Percentiles rank a stretch among this genome's conserved stretches.
Conservation (phyloP, 1,284 basidiomycete genomes). For the Papiliotrema laurentii region DNA sequence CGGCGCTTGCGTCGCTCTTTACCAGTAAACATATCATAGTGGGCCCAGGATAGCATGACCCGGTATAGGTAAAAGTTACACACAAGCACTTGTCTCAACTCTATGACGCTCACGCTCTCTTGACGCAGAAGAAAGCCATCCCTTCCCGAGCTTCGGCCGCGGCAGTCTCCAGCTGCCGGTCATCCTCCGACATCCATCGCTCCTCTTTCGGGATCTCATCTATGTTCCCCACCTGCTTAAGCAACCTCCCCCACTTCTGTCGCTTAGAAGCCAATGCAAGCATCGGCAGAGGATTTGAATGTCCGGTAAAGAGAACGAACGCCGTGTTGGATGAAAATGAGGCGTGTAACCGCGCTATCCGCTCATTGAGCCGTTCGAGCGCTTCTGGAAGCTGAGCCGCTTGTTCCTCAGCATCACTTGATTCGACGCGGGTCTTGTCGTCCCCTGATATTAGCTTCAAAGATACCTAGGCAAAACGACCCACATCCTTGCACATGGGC, state of each 20-base stretch:
- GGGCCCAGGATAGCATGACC: too few relatives aligned
- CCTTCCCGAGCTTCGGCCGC: slow-evolving; percentile 74
- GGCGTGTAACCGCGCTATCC: slow-evolving; percentile 60
- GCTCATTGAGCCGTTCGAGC: slow-evolving; percentile 55
- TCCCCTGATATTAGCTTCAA: not conserved
- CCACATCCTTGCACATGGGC: slow-evolving; percentile 72
- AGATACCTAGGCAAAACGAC: slow-evolving; percentile 28
- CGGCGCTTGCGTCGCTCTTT: too few relatives aligned
- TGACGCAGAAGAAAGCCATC: slow-evolving; percentile 74
- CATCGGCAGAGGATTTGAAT: slow-evolving; percentile 78
- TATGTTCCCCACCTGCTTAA: slow-evolving; percentile 53
- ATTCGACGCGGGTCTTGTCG: not conserved
- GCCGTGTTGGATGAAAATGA: slow-evolving; percentile 72
- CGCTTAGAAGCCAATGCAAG: slow-evolving; percentile 63
- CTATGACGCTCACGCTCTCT: too few relatives aligned
- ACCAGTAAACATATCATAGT: too few relatives aligned
- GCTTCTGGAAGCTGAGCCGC: slow-evolving; percentile 17
- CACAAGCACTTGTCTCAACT: too few relatives aligned
- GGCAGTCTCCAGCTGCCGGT: slow-evolving; percentile 67
- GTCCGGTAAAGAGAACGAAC: slow-evolving; percentile 76
- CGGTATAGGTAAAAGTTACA: too few relatives aligned
- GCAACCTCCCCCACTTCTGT: slow-evolving; percentile 64
- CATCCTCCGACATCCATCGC: slow-evolving; percentile 71
- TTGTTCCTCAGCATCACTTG: slow-evolving; percentile 10
- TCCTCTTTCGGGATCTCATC: slow-evolving; percentile 47